phyloP scores from a whole-genome alignment of 2,329 filamentous ascomycete species.

The Phaeosphaeriaceae sp. region DNA sequence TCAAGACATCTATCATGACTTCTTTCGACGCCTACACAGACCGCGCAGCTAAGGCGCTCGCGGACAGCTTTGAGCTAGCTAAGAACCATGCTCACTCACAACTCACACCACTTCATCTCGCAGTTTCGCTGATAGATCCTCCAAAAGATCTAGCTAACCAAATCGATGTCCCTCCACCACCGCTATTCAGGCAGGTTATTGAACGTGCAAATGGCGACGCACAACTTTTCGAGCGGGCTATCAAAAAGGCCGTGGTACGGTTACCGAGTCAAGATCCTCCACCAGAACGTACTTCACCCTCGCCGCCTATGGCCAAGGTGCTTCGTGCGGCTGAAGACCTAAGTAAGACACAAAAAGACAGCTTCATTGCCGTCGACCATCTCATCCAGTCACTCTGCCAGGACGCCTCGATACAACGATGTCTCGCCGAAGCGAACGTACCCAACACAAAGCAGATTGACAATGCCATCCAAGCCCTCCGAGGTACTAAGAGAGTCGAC shows the following conservation, averaged over 20 bases:
- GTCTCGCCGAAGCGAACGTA: slow-evolving; percentile 84
- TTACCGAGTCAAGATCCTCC: slow-evolving; percentile 94
- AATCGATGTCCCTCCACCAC: slow-evolving; percentile 65
- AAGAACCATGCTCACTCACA: slow-evolving; percentile 92
- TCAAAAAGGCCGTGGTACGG: slow-evolving; percentile 91
- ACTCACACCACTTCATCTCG: slow-evolving; percentile 87
- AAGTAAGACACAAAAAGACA: slow-evolving; percentile 97
- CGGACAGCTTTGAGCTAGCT: slow-evolving; percentile 85
- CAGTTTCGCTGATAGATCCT: slow-evolving; percentile 79
- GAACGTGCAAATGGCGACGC: slow-evolving; percentile 93
- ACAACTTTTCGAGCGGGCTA: slow-evolving; percentile 82
- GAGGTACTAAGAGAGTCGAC: slow-evolving; percentile 91
- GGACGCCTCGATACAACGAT: slow-evolving; percentile 74
- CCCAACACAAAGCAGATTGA: slow-evolving; percentile 91
- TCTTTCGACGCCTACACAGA: slow-evolving; percentile 92
- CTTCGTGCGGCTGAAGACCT: slow-evolving; percentile 85
- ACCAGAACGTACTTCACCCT: slow-evolving; percentile 83
- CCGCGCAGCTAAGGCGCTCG: slow-evolving; percentile 85
- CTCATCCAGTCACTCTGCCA: slow-evolving; percentile 85
- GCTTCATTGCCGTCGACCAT: slow-evolving; percentile 92
- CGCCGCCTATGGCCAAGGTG: slow-evolving; percentile 81
- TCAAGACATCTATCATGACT: slow-evolving; percentile 62
- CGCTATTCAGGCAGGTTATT: slow-evolving; percentile 93
- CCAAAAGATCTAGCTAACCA: slow-evolving; percentile 74
- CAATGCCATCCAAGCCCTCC: slow-evolving; percentile 87